phyloP scores from a whole-genome alignment of 768 basidiomycete species.

The Mycena filopes region DNA sequence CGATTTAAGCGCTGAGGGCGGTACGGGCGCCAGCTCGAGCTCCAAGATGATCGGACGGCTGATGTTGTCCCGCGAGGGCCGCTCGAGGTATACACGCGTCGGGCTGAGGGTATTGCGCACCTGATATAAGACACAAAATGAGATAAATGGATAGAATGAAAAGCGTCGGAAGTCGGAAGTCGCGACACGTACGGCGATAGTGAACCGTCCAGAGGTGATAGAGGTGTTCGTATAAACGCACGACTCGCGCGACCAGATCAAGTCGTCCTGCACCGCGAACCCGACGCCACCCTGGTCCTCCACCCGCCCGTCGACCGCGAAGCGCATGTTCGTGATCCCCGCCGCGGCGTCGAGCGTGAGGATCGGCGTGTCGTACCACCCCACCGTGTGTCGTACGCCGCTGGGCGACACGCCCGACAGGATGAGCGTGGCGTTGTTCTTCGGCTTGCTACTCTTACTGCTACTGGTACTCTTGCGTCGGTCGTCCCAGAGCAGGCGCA shows the following conservation, averaged over 20 bases:
- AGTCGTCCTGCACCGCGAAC: slow-evolving; percentile 1
- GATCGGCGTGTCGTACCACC: not conserved
- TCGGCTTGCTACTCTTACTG: too few species aligned
- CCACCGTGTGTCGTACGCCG: not conserved
- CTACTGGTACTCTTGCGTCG: not conserved
- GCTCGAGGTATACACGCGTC: slow-evolving; percentile 6
- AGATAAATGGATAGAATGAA: too few species aligned
- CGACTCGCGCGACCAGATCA: not conserved
- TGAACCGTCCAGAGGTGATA: not conserved
- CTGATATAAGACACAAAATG: too few species aligned
- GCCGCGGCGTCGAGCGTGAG: not conserved
- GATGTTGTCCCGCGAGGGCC: not conserved
- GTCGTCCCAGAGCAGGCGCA: slow-evolving; percentile 15
- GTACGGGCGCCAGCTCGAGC: not conserved
- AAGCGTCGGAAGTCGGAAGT: too few species aligned
- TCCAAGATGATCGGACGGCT: not conserved
- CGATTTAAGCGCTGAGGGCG: too few species aligned
- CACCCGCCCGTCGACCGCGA: not conserved
- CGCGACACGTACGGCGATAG: not conserved
- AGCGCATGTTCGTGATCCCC: slow-evolving; percentile 1
- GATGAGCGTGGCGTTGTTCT: not conserved
- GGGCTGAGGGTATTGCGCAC: slow-evolving; percentile 7
- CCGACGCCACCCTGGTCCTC: slow-evolving; percentile 15
- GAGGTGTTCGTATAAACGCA: not conserved
- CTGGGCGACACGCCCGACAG: not conserved